phyloP scores from a whole-genome alignment of 163 green algal genomes.

The Prototheca wickerhamii region DNA sequence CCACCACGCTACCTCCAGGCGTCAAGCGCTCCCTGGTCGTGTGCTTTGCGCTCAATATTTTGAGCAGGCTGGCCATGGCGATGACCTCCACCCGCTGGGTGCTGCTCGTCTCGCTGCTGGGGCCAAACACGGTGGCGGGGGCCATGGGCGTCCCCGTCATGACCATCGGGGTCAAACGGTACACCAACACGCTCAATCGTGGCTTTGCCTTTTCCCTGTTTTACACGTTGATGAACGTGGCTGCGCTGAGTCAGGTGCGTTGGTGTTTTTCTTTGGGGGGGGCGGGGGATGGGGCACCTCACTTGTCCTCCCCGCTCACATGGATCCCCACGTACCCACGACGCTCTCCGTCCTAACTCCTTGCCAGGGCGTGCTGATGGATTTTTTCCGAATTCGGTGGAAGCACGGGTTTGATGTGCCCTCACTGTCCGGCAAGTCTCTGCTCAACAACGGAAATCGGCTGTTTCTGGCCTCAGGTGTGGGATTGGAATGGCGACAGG shows the following conservation, averaged over 20 bases:
- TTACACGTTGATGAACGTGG: conserved; percentile 56
- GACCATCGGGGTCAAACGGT: conserved; percentile 36
- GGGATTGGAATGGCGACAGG: neutral
- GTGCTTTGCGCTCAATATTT: conserved; percentile 33
- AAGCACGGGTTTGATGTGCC: conserved; percentile 31
- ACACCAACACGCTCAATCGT: conserved; percentile 22
- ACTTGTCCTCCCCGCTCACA: neutral
- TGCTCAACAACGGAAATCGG: conserved; percentile 36
- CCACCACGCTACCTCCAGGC: conserved; percentile 24
- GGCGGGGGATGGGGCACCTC: neutral
- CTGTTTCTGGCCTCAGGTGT: conserved; percentile 31
- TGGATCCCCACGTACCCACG: neutral
- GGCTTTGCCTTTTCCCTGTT: conserved; percentile 52
- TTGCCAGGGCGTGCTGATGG: conserved; percentile 34
- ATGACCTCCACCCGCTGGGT: conserved; percentile 20
- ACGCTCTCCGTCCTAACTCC: neutral
- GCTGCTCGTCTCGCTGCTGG: conserved; percentile 36
- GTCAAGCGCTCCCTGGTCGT: conserved; percentile 27
- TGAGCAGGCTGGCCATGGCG: conserved; percentile 34
- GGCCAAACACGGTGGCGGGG: conserved; percentile 33
- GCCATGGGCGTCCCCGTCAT: conserved; percentile 47
- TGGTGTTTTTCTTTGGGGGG: neutral
- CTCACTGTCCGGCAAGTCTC: conserved; percentile 2
- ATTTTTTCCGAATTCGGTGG: conserved; percentile 38
- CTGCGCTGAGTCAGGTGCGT: conserved; percentile 23